Percentiles rank a stretch among this genome's conserved stretches.
These are phyloP conservation scores for Rhododendron vialii DNA, from an alignment of 148 eudicot species.

Conservation along the genomic window DNA sequence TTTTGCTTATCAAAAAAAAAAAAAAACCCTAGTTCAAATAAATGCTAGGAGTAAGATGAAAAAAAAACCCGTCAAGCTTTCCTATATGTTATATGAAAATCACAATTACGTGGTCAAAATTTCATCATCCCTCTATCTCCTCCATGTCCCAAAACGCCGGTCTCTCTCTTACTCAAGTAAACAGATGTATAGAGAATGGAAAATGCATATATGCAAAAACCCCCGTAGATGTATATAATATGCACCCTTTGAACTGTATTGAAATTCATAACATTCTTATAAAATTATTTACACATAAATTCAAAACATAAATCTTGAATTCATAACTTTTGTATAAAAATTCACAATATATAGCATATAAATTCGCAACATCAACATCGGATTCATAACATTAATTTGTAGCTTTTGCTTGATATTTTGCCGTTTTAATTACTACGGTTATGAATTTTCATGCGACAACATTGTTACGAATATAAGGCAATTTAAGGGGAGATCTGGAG, in stretches of 20 bases:
- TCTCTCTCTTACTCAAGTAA: neutral
- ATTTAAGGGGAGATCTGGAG: neutral
- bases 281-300: too few relatives aligned
- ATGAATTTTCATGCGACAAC: neutral
- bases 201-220: too few relatives aligned
- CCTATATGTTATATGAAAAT: neutral
- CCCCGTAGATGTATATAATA: too few relatives aligned
- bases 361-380: neutral
- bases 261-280: too few relatives aligned
- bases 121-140: neutral
- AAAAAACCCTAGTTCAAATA: neutral
- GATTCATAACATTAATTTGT: neutral
- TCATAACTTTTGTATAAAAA: neutral
- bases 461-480: neutral
- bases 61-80: neutral
- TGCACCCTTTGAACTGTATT: neutral
- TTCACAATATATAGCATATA: neutral
- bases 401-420: neutral
- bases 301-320: too few relatives aligned
- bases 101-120: neutral
- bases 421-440: neutral
- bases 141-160: neutral
- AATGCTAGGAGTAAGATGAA: neutral
- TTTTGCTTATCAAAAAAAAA: too few relatives aligned
- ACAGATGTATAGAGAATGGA: too few relatives aligned